These are phyloP conservation scores for Polytolypa hystricis DNA, from an alignment of 2,329 filamentous ascomycete species.

Conservation along the genomic window DNA sequence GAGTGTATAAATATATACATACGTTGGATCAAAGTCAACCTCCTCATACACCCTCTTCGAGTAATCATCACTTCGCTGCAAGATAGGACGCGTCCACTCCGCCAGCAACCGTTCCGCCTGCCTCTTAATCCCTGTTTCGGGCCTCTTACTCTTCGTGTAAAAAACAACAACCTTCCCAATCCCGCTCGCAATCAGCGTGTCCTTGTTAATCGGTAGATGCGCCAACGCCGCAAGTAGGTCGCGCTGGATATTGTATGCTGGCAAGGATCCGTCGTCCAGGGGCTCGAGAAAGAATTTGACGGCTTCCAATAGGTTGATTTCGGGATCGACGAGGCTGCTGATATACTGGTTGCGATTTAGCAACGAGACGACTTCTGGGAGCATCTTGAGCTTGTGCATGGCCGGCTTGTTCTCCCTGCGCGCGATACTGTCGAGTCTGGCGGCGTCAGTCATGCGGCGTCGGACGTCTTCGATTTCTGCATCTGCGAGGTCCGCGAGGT, in stretches of 20 bases:
- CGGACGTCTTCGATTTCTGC: constrained; percentile 82
- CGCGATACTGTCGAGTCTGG: constrained; percentile 72
- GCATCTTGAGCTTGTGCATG: constrained; percentile 82
- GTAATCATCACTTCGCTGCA: constrained; percentile 90
- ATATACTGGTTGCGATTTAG: constrained; percentile 77
- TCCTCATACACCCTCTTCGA: constrained; percentile 61
- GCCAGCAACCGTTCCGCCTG: constrained; percentile 85
- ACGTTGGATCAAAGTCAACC: constrained; percentile 49
- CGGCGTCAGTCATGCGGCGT: constrained; percentile 80
- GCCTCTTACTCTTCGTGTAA: constrained; percentile 89
- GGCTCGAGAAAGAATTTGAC: constrained; percentile 97
- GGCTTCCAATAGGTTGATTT: constrained; percentile 87
- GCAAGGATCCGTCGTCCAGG: constrained; percentile 82
- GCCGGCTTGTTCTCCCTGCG: constrained; percentile 71
- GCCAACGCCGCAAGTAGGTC: constrained; percentile 76
- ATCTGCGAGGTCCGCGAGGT: constrained; percentile 82
- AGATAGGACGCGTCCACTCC: constrained; percentile 90
- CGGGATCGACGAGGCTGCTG: constrained; percentile 79
- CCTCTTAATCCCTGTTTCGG: constrained; percentile 79
- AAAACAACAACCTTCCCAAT: constrained; percentile 95
- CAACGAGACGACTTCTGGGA: constrained; percentile 78
- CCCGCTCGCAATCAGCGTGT: constrained; percentile 76
- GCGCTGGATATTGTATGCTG: constrained; percentile 94
- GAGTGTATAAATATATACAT: constrained; percentile 13
- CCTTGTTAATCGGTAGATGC: constrained; percentile 79